Evolutionary conservation across 2,329 filamentous ascomycete genomes (phyloP), one percentile per base, ranked within the genome.

Genomic region (Massarina eburnea): DNA sequence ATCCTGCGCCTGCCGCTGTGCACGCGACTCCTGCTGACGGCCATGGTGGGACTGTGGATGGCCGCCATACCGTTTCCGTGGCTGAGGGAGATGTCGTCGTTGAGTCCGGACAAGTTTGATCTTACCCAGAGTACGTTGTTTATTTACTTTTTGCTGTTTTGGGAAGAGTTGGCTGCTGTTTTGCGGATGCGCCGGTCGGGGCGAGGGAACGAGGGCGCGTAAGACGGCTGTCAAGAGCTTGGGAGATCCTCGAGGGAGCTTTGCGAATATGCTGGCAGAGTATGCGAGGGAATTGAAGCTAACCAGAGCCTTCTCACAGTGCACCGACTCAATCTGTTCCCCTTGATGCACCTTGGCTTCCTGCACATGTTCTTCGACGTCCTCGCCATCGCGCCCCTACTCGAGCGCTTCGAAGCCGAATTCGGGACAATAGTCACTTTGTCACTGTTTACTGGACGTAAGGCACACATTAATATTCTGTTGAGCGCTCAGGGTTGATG

Each of bases 401-500:
- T 99, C 68, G 92, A 96, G 72, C 83, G 91, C 50, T 99, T 97
- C 71, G 94, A 99, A 74, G 81, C 83, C 51, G 92, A 96, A 69
- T 85, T 95, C 70, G 94, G 94, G 41, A 97, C 92, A 7, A 76
- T 97, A 63, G 89, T 89, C 20, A 87, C 90, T n/a, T 69, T 95
- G 52, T 83, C 89, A 27, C 77, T 97, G 41, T 96, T 97, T 70
- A 83, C 94, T 62, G 94, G 94, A 46, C 91, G 91, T 95, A 78
- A 76, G 91, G 4, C 30, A 17, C 9, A 15, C n/a, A 8, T 8
- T 22, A 24, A 14, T 24, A 15, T 19, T 9, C n/a, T n/a, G 3
- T 9, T 38, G n/a, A 60, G 90, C 86, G 86, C 19, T 27, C 18
- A 8, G 18, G 24, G 39, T 53, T 70, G 51, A 70, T 56, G 41